phyloP scores from a whole-genome alignment of 768 basidiomycete genomes.

The Lentinus tigrinus region DNA sequence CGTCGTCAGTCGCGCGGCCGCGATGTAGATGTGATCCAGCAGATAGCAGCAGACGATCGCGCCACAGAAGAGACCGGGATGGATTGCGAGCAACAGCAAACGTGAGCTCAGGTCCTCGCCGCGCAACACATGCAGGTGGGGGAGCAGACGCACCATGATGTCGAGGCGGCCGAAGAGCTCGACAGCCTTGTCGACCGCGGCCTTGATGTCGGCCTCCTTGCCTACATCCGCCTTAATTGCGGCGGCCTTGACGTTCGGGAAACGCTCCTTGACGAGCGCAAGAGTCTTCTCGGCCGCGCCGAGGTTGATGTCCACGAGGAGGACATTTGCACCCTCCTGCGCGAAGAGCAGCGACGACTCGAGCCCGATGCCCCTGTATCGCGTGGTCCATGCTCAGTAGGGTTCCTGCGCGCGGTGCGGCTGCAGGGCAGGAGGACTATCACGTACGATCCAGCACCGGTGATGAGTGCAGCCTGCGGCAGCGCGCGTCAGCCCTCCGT shows the following conservation, averaged over 20 bases:
- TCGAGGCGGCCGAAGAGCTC: slow-evolving; percentile 91
- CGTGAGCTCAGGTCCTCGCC: background rate
- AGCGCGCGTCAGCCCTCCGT: background rate
- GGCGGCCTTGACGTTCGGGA: slow-evolving; percentile 66
- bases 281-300: slow-evolving; percentile 68
- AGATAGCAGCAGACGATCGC: background rate
- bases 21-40: too few species aligned
- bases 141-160: slow-evolving; percentile 69
- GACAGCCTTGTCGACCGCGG: slow-evolving; percentile 76
- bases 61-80: background rate
- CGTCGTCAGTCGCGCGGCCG: background rate
- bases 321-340: slow-evolving; percentile 86
- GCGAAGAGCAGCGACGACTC: slow-evolving; percentile 96
- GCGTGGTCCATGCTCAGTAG: background rate
- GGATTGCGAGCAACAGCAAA: background rate
- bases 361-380: slow-evolving; percentile 86
- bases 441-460: slow-evolving; percentile 53
- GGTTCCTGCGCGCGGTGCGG: background rate
- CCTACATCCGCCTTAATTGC: slow-evolving; percentile 83
- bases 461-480: slow-evolving; percentile 39
- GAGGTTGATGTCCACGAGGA: slow-evolving; percentile 87
- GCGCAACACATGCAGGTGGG: background rate
- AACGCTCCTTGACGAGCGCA: slow-evolving; percentile 59
- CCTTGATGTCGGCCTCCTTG: slow-evolving; percentile 84
- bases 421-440: background rate